Base-by-base conservation (phyloP, 2,329 filamentous ascomycete species). In the Monosporascus sp. region DNA sequence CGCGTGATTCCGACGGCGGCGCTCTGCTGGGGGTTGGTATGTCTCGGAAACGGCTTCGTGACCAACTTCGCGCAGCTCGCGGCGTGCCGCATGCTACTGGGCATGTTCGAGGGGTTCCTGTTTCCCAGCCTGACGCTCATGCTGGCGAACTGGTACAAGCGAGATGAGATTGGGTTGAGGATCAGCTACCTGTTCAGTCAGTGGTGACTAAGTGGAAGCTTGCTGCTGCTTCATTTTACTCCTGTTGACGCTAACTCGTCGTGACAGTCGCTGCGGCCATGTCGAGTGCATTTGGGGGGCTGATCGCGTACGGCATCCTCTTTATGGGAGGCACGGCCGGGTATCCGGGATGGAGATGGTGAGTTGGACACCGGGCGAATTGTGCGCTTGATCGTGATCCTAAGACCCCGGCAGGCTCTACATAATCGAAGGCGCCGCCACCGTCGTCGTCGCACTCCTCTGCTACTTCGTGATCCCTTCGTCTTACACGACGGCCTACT, bases 321-420 rank as follows among this genome's bases (percentile, higher is more conserved):
- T 58, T 57, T 37, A 60, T 60, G 54, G 55, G 56, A 27, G 58
- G 58, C 8, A 53, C 47, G 3, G 56, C 52, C 22, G 58, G 58
- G 14, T 60, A 58, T 47, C 54, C 58, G 11, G 56, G 58, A 51
- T 60, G 58, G 56, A 55, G 58, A 50, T 60, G 58, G 58, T 60
- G n/a, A 51, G 56, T 45, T 11, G 1, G 3, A 0, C 14, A 20
- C 17, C 11, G 11, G 22, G n/a, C 18, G 41, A 3, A 17, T 11
- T 14, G 17, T 18, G 35, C n/a, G 2, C 5, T 8, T 24, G 6
- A 1, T 6, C 7, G 11, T 9, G 18, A 27, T 41, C 17, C 41
- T 58, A 49, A 58, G 7, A 24, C 2, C 18, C 1, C 14, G 7
- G 25, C 25, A 60, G 58, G 58, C 20, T 60, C 17, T 60, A 60